Base-by-base conservation (phyloP, 768 basidiomycete species). In the Gautieria morchelliformis region DNA sequence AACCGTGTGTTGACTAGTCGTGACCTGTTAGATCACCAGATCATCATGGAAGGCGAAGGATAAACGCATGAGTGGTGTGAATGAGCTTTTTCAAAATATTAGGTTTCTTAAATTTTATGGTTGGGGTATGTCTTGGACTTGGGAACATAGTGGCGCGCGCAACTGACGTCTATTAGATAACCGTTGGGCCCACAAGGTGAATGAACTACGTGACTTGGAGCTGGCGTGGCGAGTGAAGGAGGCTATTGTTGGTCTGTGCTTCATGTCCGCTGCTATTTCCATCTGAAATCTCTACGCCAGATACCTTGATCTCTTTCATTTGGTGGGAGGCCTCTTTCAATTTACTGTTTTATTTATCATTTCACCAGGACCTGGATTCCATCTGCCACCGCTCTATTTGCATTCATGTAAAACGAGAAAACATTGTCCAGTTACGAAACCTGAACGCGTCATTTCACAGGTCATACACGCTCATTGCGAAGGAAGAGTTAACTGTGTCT, bases 71-170 rank as follows among this genome's bases (percentile, higher is more conserved):
- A 79, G 74, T 58, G 70, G 79, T 7, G 85, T 89, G 54, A 87
- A 87, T 61, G 89, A 90, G 64, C 71, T 90, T 1, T 76, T 90
- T 62, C 84, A 87, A 65, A 86, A 84, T 60, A 80, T 87, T 57
- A 75, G 83, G 12, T 85, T 85, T 65, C 68, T 87, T 58, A 87
- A 87, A 65, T 85, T 82, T 65, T 88, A 87, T 64, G 84, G 85
- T 12, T 85, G 85, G 85, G 85, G 85, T 83, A 63, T 44, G 42
- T 44, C n/a, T n/a, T 19, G n/a, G 35, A 10, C 17, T 5, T 44
- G 8, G 2, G 20, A 17, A 44, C 14, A 10, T 37, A 37, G 35
- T 37, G 14, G 35, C 14, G 14, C 2, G 35, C 47, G 37, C 17
- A 15, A 15, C 42, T 41, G 32, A 5, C 27, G 14, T 2, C n/a